phyloP scores from a whole-genome alignment of 371 early-diverging fungal genomes.

The Lichtheimia ramosa region DNA sequence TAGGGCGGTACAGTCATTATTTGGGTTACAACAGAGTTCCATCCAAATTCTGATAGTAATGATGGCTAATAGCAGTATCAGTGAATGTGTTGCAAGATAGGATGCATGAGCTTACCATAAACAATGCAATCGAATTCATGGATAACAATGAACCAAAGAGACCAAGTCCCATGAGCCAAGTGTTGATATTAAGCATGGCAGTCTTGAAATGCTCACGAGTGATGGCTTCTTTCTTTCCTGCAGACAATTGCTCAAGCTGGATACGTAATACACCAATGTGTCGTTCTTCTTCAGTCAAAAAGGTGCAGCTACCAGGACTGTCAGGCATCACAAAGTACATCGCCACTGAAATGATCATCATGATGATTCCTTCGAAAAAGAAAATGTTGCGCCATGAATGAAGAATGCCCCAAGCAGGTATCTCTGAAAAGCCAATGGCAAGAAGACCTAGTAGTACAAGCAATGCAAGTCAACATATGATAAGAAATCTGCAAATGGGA shows the following conservation, averaged over 20 bases:
- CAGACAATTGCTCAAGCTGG: constrained; percentile 18
- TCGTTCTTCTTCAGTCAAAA: constrained; percentile 57
- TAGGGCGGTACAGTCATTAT: constrained; percentile 46
- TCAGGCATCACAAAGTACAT: constrained; percentile 51
- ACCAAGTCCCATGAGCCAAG: constrained; percentile 34
- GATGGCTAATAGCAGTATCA: constrained; percentile 10
- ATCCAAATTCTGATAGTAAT: constrained; percentile 17
- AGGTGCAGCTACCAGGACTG: constrained; percentile 53
- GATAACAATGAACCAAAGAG: constrained; percentile 38
- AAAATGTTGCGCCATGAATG: constrained; percentile 53
- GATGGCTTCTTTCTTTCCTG: too few relatives aligned
- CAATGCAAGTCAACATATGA: neutral
- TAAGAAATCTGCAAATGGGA: too few relatives aligned
- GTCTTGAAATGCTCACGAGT: constrained; percentile 13
- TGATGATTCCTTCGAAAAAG: constrained; percentile 35
- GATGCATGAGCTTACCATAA: constrained; percentile 23
- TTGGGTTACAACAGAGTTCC: constrained; percentile 23
- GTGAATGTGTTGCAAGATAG: neutral
- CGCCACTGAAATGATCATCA: constrained; percentile 23
- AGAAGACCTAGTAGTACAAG: constrained; percentile 10
- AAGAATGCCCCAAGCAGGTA: constrained; percentile 24
- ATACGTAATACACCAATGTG: constrained; percentile 40
- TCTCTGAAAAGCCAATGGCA: constrained; percentile 12
- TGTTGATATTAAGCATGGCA: constrained; percentile 50
- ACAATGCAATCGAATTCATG: constrained; percentile 46